Percentiles rank a stretch among this genome's conserved stretches.
phyloP scores from a whole-genome alignment of 192 early-diverging fungal species.

The Coemansia sp. region DNA sequence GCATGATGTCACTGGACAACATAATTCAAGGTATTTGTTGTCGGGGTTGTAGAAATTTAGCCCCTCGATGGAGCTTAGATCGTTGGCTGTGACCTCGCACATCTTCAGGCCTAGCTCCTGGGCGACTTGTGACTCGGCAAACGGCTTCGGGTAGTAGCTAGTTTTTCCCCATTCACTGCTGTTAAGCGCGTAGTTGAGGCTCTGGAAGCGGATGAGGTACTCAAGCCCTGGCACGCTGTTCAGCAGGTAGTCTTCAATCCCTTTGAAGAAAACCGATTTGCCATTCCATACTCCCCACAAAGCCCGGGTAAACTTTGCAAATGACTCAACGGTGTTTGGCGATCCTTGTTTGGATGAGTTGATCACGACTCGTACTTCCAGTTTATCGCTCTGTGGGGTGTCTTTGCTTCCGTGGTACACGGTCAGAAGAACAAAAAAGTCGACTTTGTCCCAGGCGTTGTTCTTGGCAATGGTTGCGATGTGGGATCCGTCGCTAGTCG shows the following conservation, averaged over 20 bases:
- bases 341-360: background rate
- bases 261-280: background rate
- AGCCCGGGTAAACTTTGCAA: background rate
- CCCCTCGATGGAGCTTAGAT: background rate
- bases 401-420: background rate
- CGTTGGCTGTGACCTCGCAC: background rate
- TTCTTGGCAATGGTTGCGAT: background rate
- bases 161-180: background rate
- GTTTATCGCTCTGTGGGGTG: too few relatives aligned
- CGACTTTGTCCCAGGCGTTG: background rate
- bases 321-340: background rate
- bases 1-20: background rate
- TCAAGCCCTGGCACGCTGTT: background rate
- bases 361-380: background rate
- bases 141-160: background rate
- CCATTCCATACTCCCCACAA: background rate
- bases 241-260: slow-evolving; percentile 3
- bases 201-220: background rate
- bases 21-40: background rate
- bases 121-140: background rate
- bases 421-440: slow-evolving; percentile 3
- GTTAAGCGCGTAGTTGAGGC: slow-evolving; percentile 2
- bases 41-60: background rate
- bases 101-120: slow-evolving; percentile 1
- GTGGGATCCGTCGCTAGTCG: background rate